Evolutionary conservation across 2,329 filamentous ascomycete species (phyloP), one percentile per base, ranked within the genome.

Genomic region (Pseudocercospora crystallina): DNA sequence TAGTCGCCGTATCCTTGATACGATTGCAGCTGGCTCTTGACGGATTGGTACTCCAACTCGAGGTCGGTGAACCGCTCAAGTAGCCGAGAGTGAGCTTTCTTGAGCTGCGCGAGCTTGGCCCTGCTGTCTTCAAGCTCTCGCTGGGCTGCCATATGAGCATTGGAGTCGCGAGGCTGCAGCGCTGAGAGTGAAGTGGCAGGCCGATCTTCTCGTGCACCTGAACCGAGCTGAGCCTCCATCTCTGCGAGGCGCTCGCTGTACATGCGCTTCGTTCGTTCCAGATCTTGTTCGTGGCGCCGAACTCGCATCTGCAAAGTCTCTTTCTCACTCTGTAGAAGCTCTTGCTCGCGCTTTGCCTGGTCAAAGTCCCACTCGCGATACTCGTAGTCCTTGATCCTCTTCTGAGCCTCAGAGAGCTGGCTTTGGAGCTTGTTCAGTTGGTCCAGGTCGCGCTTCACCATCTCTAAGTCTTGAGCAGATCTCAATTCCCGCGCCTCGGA

Each of bases 401-500:
- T 76, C n/a, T 81, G 80, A 26, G 89, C 72, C 26, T 80, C 76
- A 15, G 78, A 73, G 2, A 87, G 77, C 58, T 87, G 80, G 1
- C 71, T 71, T 50, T 79, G 79, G 12, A 89, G 71, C 31, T 76
- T 73, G 52, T 83, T 79, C 40, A 87, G 71, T 59, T 88, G 83
- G 42, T 79, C 76, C 2, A 81, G 73, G 44, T 81, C 80, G 12
- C 80, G 76, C 62, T 87, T 80, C 31, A 85, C 77, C 9, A 82
- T 79, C 60, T 84, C 79, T 58, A 85, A 74, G 48, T 82, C 80
- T 61, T 89, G 85, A 53, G 82, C 78, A 49, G 80, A 77, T 47
- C 77, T 77, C 30, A 86, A 69, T 61, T 89, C 86, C 52, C 83
- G 81, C 5, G 84, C 81, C 68, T 94, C 88, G 0, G 80, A 82